A percentile compares a stretch with the other conserved stretches of the same genome.
Evolutionary conservation across 768 basidiomycete genomes (phyloP).

Genomic region (Termitomyces sp.): DNA sequence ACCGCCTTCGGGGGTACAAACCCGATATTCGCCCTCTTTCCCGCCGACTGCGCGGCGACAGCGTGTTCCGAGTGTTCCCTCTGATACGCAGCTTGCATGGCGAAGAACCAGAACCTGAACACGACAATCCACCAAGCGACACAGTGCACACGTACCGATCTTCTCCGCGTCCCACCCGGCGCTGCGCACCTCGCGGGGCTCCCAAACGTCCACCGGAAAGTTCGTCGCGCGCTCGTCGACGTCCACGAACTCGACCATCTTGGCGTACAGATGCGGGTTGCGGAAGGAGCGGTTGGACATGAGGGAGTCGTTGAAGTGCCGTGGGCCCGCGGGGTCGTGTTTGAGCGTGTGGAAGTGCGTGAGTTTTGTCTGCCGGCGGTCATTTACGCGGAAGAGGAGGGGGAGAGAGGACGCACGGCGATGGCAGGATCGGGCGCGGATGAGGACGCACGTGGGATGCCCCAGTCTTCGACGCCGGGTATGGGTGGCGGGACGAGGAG

Average conservation of each 20-base stretch:
- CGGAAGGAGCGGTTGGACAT: slow-evolving; percentile 92
- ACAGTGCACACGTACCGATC: slow-evolving; percentile 75
- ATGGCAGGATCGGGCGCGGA: slow-evolving; percentile 60
- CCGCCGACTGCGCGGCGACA: slow-evolving; percentile 44
- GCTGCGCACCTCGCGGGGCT: slow-evolving; percentile 50
- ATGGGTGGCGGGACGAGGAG: slow-evolving; percentile 64
- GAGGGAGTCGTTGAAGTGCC: slow-evolving; percentile 94
- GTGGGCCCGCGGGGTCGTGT: slow-evolving; percentile 53
- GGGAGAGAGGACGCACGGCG: too few species aligned
- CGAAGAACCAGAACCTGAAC: too few species aligned
- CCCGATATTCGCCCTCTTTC: slow-evolving; percentile 59
- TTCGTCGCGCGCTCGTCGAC: slow-evolving; percentile 87
- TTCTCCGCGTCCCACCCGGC: slow-evolving; percentile 74
- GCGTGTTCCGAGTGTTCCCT: slow-evolving; percentile 63
- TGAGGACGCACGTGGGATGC: slow-evolving; percentile 60
- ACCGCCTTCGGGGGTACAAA: slow-evolving; percentile 38
- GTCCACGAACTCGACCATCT: slow-evolving; percentile 91
- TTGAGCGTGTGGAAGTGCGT: slow-evolving; percentile 76
- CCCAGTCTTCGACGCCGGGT: slow-evolving; percentile 68
- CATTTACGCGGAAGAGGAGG: too few species aligned
- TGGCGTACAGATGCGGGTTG: slow-evolving; percentile 94
- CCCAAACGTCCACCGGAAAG: slow-evolving; percentile 74
- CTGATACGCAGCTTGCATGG: slow-evolving; percentile 53
- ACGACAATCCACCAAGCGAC: too few species aligned
- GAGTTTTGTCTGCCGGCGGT: slow-evolving; percentile 69